Percentiles rank a stretch among this genome's conserved stretches.
phyloP scores from a whole-genome alignment of 164 flowering plant genomes.

The Stephania yunnanensis region DNA sequence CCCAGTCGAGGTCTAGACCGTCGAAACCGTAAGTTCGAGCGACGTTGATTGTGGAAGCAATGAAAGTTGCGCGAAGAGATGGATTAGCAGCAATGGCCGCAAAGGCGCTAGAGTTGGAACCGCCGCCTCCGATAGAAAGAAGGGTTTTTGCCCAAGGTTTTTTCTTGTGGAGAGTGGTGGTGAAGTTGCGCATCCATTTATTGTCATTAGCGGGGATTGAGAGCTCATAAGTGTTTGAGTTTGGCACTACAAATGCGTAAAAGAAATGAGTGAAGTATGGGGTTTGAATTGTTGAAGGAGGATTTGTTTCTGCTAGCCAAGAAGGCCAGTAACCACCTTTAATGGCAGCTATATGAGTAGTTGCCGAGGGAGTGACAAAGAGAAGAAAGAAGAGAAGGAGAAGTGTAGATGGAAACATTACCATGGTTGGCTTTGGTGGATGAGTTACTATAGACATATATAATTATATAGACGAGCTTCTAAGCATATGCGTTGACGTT shows the following conservation, averaged over 20 bases:
- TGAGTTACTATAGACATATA: no score
- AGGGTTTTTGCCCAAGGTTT: conserved; percentile 25
- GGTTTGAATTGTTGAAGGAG: conserved; percentile 26
- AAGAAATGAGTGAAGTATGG: conserved; percentile 34
- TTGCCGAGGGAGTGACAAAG: no score
- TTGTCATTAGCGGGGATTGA: conserved; percentile 17
- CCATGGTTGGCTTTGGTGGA: no score
- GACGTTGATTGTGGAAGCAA: conserved; percentile 21
- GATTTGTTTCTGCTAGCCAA: conserved; percentile 6
- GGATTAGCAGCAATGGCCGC: conserved; percentile 21
- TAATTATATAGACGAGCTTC: no score
- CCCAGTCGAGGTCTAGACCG: conserved; percentile 38
- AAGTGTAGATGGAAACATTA: no score
- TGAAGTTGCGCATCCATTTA: conserved; percentile 19
- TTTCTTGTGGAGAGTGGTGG: conserved; percentile 16
- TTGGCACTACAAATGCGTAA: conserved; percentile 29
- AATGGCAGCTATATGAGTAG: background rate
- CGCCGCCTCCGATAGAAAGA: conserved; percentile 38
- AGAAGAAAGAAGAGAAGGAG: no score
- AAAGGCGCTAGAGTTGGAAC: conserved; percentile 9
- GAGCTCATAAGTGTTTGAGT: conserved; percentile 22
- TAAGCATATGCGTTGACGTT: no score
- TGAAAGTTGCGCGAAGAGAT: conserved; percentile 22
- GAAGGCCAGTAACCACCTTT: conserved; percentile 34
- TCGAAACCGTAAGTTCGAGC: conserved; percentile 28